Conservation (phyloP, 2,329 filamentous ascomycete genomes). For the Colletotrichum acutatum region DNA sequence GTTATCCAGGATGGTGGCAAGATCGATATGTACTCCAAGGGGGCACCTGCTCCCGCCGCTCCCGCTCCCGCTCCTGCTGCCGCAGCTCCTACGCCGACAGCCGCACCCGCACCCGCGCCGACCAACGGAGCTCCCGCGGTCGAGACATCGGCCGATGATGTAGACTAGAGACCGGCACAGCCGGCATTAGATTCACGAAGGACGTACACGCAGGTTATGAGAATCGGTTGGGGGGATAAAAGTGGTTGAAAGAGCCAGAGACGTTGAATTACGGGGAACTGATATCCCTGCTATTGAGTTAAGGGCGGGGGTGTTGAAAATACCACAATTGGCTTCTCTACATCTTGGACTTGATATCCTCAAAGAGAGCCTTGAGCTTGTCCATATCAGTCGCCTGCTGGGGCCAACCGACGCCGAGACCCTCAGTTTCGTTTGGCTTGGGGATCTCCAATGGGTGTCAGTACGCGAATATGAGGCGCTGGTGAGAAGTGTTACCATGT, state of each 20-base stretch:
- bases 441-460: conserved; percentile 73
- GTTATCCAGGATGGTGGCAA: conserved; percentile 75
- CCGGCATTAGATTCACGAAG: not conserved
- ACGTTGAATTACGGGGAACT: conserved; percentile 33
- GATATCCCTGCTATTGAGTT: not conserved
- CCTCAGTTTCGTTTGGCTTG: conserved; percentile 87
- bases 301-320: not conserved
- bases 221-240: not conserved
- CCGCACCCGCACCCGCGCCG: conserved; percentile 32
- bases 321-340: conserved; percentile 50
- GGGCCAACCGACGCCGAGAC: conserved; percentile 85
- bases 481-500: conserved; percentile 74
- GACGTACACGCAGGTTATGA: not conserved
- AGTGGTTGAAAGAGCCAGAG: not conserved
- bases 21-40: conserved; percentile 74
- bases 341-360: conserved; percentile 92
- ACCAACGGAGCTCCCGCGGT: conserved; percentile 39
- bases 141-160: conserved; percentile 56
- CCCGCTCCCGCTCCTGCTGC: too few relatives aligned
- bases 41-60: conserved; percentile 36
- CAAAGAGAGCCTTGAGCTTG: conserved; percentile 79
- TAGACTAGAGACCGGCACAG: conserved; percentile 51
- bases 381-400: conserved; percentile 82
- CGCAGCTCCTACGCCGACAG: not conserved
- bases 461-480: not conserved